phyloP scores from a whole-genome alignment of 176 grass and related monocot species.

The Avena eriantha region DNA sequence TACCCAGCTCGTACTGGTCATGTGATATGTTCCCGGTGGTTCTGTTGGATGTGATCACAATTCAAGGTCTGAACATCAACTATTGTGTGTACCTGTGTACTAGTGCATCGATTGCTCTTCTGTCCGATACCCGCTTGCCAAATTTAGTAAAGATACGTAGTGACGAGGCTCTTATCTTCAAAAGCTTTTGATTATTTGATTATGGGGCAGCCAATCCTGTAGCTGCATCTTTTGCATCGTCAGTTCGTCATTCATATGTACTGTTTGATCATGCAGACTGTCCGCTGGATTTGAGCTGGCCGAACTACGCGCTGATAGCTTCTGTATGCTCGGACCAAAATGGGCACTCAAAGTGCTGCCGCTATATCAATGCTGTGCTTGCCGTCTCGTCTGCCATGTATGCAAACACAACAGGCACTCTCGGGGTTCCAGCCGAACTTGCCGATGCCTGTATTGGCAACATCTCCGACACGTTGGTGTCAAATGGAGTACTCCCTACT shows the following conservation, averaged over 20 bases:
- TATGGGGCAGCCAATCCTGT: background rate
- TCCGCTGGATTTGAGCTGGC: slow-evolving; percentile 89
- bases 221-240: background rate
- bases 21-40: slow-evolving; percentile 14
- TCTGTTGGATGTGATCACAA: background rate
- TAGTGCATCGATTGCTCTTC: too few relatives aligned
- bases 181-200: background rate
- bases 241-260: background rate
- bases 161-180: too few relatives aligned
- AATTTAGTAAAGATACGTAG: too few relatives aligned
- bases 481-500: slow-evolving; percentile 58
- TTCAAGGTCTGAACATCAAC: background rate
- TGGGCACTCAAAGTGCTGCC: slow-evolving; percentile 77
- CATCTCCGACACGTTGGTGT: slow-evolving; percentile 69
- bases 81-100: background rate
- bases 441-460: slow-evolving; percentile 64
- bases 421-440: slow-evolving; percentile 70
- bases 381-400: slow-evolving; percentile 82
- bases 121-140: too few relatives aligned
- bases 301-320: slow-evolving; percentile 67
- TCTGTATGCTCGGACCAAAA: slow-evolving; percentile 77
- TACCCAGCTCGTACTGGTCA: slow-evolving; percentile 21
- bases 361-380: slow-evolving; percentile 85
- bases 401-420: slow-evolving; percentile 67
- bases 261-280: slow-evolving; percentile 64